Evolutionary conservation across 2,329 filamentous ascomycete genomes (phyloP), one percentile per base, ranked within the genome.

Genomic region (Arthrinium puccinioides): DNA sequence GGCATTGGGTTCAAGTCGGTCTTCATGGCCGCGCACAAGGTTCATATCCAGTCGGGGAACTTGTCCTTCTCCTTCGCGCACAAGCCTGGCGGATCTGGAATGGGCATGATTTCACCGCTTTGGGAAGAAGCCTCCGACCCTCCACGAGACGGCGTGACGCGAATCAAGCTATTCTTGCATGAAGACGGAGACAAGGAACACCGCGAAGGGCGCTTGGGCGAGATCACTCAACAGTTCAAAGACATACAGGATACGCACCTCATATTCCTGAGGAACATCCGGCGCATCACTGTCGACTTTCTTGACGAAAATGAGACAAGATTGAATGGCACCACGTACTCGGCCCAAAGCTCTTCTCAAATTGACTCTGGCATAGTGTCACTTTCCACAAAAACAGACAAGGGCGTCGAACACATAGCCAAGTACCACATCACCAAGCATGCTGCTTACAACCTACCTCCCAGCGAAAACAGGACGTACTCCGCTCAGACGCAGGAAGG

Each of bases 1-100:
- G 68, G 69, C 9, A 68, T 72, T 13, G 69, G 69, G 0, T 72
- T 72, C 52, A 72, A 73, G 41, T 69, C 67, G 0, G 66, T 69
- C 1, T 74, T 73, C 42, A 70, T 59, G 47, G 67, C 57, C 0
- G 65, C 68, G 0, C 60, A 52, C 40, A 61, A 59, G 20, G 67
- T 66, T 5, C 58, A 61, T 26, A 66, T 73, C 13, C 59, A 61
- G 16, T 73, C 68, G 1, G 61, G 63, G 0, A 14, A 42, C 19
- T 68, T 63, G 40, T 63, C 61, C 0, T 74, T 74, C 49, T 60
- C 52, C 7, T 70, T 74, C 43, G 47, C 33, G 0, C 62, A 67
- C 30, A 44, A 45, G 1, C 48, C 46, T 3, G 64, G 59, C 0
- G 63, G 69, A 2, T 56, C 59, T 1, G 71, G 70, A 2, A 52